These are phyloP conservation scores for Xerocomus brunneocitrinus DNA, from an alignment of 768 basidiomycete species.

Conservation along the genomic window DNA sequence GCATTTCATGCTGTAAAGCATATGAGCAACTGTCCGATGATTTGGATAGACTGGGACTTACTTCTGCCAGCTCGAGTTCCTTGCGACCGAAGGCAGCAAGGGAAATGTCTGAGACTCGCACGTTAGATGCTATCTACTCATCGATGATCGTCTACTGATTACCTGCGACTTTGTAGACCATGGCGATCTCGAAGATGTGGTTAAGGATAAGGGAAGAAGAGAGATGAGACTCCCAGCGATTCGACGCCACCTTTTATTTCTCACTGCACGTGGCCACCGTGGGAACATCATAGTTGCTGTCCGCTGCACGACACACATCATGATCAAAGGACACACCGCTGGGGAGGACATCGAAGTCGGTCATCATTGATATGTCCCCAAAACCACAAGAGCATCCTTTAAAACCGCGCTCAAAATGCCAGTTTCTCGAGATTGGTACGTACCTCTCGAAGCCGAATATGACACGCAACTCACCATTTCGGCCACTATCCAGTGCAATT, in stretches of 20 bases:
- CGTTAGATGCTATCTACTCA: background rate
- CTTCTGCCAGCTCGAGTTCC: conserved; percentile 99
- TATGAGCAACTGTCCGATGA: conserved; percentile 10
- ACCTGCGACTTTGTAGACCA: conserved; percentile 94
- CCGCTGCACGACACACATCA: background rate
- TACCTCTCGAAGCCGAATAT: background rate
- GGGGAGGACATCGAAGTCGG: background rate
- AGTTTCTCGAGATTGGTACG: conserved; percentile 55
- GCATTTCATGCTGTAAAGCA: conserved; percentile 76
- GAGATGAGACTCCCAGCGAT: conserved; percentile 13
- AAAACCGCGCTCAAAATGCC: conserved; percentile 38
- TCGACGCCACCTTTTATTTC: conserved; percentile 30
- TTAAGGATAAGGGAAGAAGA: conserved; percentile 25
- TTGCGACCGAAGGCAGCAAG: conserved; percentile 99
- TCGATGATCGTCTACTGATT: conserved; percentile 8
- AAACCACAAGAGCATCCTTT: background rate
- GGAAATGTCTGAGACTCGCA: conserved; percentile 62
- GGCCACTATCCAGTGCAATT: conserved; percentile 46
- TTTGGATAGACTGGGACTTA: conserved; percentile 31
- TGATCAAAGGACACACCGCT: background rate
- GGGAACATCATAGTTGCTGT: conserved; percentile 16
- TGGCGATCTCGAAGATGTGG: conserved; percentile 28
- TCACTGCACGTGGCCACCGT: conserved; percentile 28
- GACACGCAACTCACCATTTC: conserved; percentile 4
- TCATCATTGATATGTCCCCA: conserved; percentile 3